phyloP scores from a whole-genome alignment of 352 stramenopile genomes.

The Saprolegnia diclina region DNA sequence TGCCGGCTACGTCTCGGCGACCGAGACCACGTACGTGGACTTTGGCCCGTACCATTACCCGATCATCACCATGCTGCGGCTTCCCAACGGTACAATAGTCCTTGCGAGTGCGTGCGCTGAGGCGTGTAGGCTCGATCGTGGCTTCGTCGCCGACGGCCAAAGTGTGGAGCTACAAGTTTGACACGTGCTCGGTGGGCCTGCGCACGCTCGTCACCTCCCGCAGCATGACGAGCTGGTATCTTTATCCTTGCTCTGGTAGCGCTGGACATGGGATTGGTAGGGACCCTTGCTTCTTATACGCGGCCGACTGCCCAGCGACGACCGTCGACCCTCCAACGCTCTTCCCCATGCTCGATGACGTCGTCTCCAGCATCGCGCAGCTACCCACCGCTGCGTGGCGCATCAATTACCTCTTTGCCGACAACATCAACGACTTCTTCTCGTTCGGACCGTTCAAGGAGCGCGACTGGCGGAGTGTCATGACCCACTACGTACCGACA shows the following conservation, averaged over 20 bases:
- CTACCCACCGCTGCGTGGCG: background rate
- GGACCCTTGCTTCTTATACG: background rate
- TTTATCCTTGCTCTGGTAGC: background rate
- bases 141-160: background rate
- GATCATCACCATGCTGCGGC: background rate
- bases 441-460: slow-evolving; percentile 3
- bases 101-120: background rate
- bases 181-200: slow-evolving; percentile 10
- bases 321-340: background rate
- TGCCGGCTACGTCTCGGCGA: background rate
- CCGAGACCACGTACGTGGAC: background rate
- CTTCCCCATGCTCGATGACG: background rate
- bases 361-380: background rate
- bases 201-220: background rate
- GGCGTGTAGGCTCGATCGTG: background rate
- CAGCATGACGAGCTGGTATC: background rate
- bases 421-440: slow-evolving; percentile 5
- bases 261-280: background rate
- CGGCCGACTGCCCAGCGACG: background rate
- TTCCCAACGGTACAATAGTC: background rate
- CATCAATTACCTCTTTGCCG: background rate
- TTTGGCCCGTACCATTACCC: slow-evolving; percentile 17
- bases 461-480: background rate
- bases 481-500: background rate
- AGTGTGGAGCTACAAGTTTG: slow-evolving; percentile 13